A percentile compares a stretch with the other conserved stretches of the same genome.
Evolutionary conservation across 331 rosid species (phyloP).

Genomic region (Saraca asoca): DNA sequence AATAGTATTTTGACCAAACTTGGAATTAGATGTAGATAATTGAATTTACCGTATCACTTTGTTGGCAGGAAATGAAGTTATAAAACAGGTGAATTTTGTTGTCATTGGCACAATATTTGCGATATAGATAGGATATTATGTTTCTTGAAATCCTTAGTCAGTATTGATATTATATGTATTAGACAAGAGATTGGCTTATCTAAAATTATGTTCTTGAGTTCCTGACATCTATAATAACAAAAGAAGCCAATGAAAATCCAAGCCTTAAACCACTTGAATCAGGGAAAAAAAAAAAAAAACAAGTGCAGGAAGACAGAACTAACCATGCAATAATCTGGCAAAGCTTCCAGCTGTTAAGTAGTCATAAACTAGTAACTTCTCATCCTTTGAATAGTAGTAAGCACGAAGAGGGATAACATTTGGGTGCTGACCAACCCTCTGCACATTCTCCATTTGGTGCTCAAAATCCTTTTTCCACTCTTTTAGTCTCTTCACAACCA

Average conservation of each 20-base stretch:
- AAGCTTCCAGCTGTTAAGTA: constrained; percentile 65
- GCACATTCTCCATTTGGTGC: constrained; percentile 81
- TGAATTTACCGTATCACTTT: not conserved
- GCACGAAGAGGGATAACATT: constrained; percentile 79
- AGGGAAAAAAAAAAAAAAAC: not conserved
- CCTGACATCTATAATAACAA: no score
- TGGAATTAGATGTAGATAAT: constrained; percentile 1
- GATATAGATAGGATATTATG: not conserved
- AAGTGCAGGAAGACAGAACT: constrained; percentile 26
- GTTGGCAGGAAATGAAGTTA: not conserved
- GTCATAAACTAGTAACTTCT: constrained; percentile 80
- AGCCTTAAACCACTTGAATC: not conserved
- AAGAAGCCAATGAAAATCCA: not conserved
- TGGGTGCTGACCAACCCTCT: constrained; percentile 66
- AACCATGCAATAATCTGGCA: constrained; percentile 75
- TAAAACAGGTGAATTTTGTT: no score
- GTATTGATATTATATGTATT: not conserved
- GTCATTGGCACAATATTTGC: not conserved
- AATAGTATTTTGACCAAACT: constrained; percentile 1
- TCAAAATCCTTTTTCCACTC: constrained; percentile 84
- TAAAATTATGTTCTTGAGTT: not conserved
- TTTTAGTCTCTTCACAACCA: constrained; percentile 85
- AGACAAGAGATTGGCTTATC: not conserved
- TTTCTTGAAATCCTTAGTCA: not conserved
- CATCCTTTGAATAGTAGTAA: constrained; percentile 90